Evolutionary conservation across 306 rosid genomes (phyloP).

Genomic region (Begonia peltatifolia): DNA sequence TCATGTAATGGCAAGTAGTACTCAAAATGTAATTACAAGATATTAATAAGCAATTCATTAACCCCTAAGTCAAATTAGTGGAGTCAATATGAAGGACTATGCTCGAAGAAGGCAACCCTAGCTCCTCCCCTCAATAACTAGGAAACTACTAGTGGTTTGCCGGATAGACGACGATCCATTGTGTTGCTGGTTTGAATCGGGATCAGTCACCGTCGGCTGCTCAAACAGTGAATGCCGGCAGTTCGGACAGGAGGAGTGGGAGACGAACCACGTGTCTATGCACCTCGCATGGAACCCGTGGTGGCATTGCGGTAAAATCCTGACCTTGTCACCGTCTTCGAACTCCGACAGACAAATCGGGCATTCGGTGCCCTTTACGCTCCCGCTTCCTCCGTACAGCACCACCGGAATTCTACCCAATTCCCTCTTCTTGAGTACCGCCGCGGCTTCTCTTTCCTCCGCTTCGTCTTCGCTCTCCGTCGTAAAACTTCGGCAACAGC

Average conservation of each 20-base stretch:
- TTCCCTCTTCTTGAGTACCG: conserved; percentile 43
- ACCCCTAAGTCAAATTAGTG: too few species aligned
- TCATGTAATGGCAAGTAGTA: too few species aligned
- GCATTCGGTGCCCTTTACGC: conserved; percentile 58
- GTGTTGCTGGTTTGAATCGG: not conserved
- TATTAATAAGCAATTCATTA: too few species aligned
- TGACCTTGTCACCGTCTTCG: conserved; percentile 50
- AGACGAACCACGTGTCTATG: conserved; percentile 64
- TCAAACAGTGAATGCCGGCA: conserved; percentile 51
- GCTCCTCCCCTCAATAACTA: not conserved
- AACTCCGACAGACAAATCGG: conserved; percentile 76
- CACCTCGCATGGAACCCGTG: conserved; percentile 83
- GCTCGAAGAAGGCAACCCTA: not conserved
- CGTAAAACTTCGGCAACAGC: conserved; percentile 34
- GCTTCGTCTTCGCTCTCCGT: conserved; percentile 22
- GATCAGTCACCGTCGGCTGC: not conserved
- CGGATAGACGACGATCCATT: not conserved
- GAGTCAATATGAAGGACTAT: too few species aligned
- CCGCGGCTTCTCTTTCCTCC: conserved; percentile 23
- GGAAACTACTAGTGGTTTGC: not conserved
- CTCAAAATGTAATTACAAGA: too few species aligned
- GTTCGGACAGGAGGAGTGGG: conserved; percentile 83
- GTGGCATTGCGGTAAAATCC: conserved; percentile 60
- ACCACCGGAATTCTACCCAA: conserved; percentile 51
- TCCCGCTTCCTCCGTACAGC: conserved; percentile 33